A percentile compares a stretch with the other conserved stretches of the same genome.
These are phyloP conservation scores for Kregervanrija pseudodelftensis DNA, from an alignment of 805 yeast species.

Conservation along the genomic window DNA sequence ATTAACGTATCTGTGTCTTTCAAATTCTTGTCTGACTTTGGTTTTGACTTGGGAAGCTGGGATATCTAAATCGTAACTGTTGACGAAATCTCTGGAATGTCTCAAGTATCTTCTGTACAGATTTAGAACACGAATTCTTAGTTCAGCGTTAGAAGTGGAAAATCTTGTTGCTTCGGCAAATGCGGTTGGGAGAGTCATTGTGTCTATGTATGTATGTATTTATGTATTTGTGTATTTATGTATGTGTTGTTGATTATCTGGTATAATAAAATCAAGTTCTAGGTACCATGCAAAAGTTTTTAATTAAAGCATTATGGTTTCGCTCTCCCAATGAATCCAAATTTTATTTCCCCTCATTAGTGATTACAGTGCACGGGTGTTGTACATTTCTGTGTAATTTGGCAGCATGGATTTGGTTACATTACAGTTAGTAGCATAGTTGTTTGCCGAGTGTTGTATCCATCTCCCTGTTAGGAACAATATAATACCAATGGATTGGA, in stretches of 20 bases:
- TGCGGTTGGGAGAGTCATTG: constrained; percentile 65
- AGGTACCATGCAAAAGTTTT: too few relatives aligned
- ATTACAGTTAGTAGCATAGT: too few relatives aligned
- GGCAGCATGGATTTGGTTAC: too few relatives aligned
- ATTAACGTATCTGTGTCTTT: constrained; percentile 67
- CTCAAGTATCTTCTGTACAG: constrained; percentile 69
- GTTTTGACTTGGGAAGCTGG: constrained; percentile 76
- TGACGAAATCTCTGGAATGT: constrained; percentile 43
- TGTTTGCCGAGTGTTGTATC: too few relatives aligned
- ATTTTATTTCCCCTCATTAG: constrained; percentile 1
- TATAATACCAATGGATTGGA: too few relatives aligned
- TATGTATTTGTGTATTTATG: neutral
- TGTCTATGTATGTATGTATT: neutral
- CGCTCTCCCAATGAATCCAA: too few relatives aligned
- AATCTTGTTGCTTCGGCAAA: constrained; percentile 77
- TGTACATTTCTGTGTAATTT: too few relatives aligned
- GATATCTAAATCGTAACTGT: constrained; percentile 65
- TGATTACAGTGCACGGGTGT: too few relatives aligned
- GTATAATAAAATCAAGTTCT: too few relatives aligned
- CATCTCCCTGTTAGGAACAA: too few relatives aligned
- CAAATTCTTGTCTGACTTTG: constrained; percentile 83
- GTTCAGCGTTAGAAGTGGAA: constrained; percentile 51
- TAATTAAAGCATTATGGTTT: too few relatives aligned
- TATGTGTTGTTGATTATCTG: neutral
- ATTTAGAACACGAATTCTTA: constrained; percentile 56